phyloP scores from a whole-genome alignment of 495 filamentous ascomycete species.

The Penicilliopsis zonata region DNA sequence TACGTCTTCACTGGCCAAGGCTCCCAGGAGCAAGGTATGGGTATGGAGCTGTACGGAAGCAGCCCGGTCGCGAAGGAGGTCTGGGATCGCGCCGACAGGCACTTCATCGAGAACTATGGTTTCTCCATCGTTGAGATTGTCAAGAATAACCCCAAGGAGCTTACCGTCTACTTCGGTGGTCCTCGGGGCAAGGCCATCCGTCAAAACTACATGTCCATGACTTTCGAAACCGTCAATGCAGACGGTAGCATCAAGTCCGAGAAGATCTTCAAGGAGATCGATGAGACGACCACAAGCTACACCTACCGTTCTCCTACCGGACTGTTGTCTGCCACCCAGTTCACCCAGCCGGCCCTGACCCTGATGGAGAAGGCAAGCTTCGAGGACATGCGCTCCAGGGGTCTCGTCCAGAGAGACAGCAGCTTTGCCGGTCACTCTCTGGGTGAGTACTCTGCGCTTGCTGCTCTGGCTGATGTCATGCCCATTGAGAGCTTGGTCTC shows the following conservation, averaged over 20 bases:
- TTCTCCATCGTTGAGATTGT: conserved; percentile 98
- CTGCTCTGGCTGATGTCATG: conserved; percentile 95
- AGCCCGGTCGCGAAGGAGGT: conserved; percentile 92
- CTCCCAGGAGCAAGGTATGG: conserved; percentile 98
- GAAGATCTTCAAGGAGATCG: conserved; percentile 97
- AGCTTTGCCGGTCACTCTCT: conserved; percentile 97
- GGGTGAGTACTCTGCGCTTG: conserved; percentile 95
- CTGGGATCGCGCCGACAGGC: conserved; percentile 95
- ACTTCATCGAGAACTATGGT: conserved; percentile 98
- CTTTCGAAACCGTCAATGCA: conserved; percentile 86
- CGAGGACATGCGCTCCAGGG: conserved; percentile 96
- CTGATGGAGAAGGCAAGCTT: conserved; percentile 99
- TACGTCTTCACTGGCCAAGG: conserved; percentile 99
- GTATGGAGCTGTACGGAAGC: conserved; percentile 94
- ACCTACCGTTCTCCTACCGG: conserved; percentile 94
- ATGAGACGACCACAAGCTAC: conserved; percentile 84
- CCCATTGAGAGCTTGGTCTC: conserved; percentile 97
- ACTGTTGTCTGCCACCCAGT: conserved; percentile 93
- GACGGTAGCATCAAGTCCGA: conserved; percentile 93
- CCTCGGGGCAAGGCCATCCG: conserved; percentile 94
- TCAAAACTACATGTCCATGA: conserved; percentile 99
- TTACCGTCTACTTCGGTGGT: conserved; percentile 97
- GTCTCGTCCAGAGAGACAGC: conserved; percentile 89
- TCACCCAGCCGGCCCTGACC: conserved; percentile 94
- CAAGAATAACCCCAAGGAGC: conserved; percentile 97